Evolutionary conservation across 2,329 filamentous ascomycete species (phyloP), one percentile per base, ranked within the genome.

Genomic region (Pseudogymnoascus sp.): DNA sequence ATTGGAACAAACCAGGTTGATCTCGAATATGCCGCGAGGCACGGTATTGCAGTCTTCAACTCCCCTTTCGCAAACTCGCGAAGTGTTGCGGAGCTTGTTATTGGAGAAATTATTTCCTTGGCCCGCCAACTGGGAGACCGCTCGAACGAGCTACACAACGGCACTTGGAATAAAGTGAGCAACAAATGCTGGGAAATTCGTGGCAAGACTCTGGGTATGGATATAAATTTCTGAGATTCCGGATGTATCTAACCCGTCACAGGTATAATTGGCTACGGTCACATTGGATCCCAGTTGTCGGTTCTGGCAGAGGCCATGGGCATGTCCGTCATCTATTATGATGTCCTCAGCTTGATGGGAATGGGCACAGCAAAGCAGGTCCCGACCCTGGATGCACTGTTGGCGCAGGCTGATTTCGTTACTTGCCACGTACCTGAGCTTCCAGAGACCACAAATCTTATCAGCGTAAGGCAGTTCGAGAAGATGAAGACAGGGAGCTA

Each of bases 151-250:
- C 86, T 99, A 83, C 94, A 99, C 80, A 84, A 84, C 63, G 94
- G 94, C 63, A 91, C 86, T 45, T 99, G 94, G 94, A 97, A 97
- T 77, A 99, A 99, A 80, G 92, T 97, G 72, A 96, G 92, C 79
- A 83, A 84, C 71, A 92, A 90, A 73, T 99, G 94, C 83, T 97
- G 94, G 94, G 94, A 99, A 76, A 92, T 97, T 70, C 87, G 94
- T 70, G 94, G 94, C 74, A 99, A 99, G 82, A 97, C 93, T 45
- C 82, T 99, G 61, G 94, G 89, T 86, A 77, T 64, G 78, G 11
- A 8, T 29, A 55, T 72, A 11, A 8, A 35, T 43, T 19, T 29
- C 21, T 37, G 16, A 16, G 7, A 11, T 12, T 35, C 7, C 12
- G 12, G 12, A 26, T 31, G 14, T 38, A 12, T 59, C 38, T 70